Percentiles rank a stretch among this genome's conserved stretches.
phyloP scores from a whole-genome alignment of 23 red algal genomes.

The Gracilaria gracilis region DNA sequence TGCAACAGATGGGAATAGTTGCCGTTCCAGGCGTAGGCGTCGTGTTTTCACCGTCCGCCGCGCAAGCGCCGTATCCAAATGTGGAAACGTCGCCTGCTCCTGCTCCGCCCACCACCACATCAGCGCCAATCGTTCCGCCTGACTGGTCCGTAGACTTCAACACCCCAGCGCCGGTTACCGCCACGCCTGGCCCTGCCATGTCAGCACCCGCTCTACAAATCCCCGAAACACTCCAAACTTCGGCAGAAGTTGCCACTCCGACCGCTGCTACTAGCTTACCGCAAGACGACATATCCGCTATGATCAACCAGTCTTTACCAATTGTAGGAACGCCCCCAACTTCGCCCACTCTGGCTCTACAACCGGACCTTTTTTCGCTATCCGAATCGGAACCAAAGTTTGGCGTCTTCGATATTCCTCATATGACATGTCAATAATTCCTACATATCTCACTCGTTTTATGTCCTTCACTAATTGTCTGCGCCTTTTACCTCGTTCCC shows the following conservation, averaged over 20 bases:
- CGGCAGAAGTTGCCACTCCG: background rate
- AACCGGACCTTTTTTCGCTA: slow-evolving; percentile 40
- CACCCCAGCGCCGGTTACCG: background rate
- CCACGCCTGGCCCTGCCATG: background rate
- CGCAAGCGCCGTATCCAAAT: background rate
- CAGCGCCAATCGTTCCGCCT: slow-evolving; percentile 15
- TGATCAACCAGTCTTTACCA: slow-evolving; percentile 28
- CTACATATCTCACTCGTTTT: slow-evolving; percentile 26
- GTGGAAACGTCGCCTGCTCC: background rate
- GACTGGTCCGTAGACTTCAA: slow-evolving; percentile 16
- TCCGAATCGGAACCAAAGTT: slow-evolving; percentile 17
- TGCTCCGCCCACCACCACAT: background rate
- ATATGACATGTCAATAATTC: slow-evolving; percentile 47
- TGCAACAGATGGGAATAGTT: slow-evolving; percentile 39
- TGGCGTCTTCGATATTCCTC: slow-evolving; percentile 36
- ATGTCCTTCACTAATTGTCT: slow-evolving; percentile 21
- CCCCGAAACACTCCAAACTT: background rate
- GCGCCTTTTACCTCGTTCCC: slow-evolving; percentile 1
- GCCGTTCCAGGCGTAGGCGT: slow-evolving; percentile 26
- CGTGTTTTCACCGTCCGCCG: slow-evolving; percentile 7
- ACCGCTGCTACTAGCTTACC: background rate
- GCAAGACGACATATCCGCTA: slow-evolving; percentile 15
- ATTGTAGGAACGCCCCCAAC: slow-evolving; percentile 11
- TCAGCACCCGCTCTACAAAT: background rate
- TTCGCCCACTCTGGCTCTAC: slow-evolving; percentile 12